Percentiles rank a stretch among this genome's conserved stretches.
Conservation (phyloP, 2,329 filamentous ascomycete species). For the Trichoderma sp. region DNA sequence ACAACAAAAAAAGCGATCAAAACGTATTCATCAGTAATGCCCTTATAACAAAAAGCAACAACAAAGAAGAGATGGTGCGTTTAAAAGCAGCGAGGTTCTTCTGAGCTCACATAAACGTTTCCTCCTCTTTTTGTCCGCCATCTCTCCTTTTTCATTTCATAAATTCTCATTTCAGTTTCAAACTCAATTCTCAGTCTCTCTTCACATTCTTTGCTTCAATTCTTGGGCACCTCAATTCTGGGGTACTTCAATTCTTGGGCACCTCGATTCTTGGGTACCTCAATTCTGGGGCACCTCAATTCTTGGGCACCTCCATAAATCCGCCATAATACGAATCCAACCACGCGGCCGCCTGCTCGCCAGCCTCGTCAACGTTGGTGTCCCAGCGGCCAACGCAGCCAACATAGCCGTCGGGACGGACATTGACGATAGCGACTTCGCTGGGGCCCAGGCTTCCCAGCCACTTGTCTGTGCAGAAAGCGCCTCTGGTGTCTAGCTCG, state of each 20-base stretch:
- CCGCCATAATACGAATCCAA: conserved; percentile 56
- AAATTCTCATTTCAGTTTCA: not conserved
- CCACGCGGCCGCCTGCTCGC: conserved; percentile 55
- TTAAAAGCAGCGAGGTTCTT: not conserved
- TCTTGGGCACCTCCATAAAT: conserved; percentile 52
- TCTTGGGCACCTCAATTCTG: conserved; percentile 42
- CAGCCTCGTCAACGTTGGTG: conserved; percentile 51
- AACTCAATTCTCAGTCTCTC: not conserved
- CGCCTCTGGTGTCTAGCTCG: conserved; percentile 54
- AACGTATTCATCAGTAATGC: not conserved
- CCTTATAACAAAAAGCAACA: not conserved
- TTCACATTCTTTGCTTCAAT: not conserved
- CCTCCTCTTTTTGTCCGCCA: not conserved
- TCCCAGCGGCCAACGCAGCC: conserved; percentile 62
- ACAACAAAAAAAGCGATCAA: not conserved
- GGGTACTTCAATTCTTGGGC: too few species aligned
- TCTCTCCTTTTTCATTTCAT: not conserved
- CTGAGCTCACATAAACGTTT: not conserved
- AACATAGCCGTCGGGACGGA: conserved; percentile 74
- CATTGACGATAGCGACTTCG: conserved; percentile 65
- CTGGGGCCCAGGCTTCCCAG: conserved; percentile 57
- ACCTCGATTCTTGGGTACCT: too few species aligned
- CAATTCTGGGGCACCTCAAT: not conserved
- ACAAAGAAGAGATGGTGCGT: not conserved
- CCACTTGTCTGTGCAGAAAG: conserved; percentile 68